Base-by-base conservation (phyloP, 768 basidiomycete species). In the Lentinula sp. region DNA sequence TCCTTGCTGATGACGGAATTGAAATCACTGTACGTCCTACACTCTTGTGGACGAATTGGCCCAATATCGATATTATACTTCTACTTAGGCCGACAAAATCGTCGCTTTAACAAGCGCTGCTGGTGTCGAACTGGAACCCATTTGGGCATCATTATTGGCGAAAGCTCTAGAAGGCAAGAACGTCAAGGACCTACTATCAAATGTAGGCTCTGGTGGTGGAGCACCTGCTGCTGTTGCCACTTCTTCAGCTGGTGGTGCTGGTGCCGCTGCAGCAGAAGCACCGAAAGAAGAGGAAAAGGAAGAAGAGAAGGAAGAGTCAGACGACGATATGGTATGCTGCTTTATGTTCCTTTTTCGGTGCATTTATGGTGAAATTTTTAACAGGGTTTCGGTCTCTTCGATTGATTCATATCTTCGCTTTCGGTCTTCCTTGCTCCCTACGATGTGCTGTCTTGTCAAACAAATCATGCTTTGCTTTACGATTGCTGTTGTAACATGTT, bases 101-200 rank as follows among this genome's bases (percentile, higher is more conserved):
- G 62, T 80, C 68, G 79, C 93, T n/a, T 74, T 98, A 72, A 93
- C 91, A 68, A 74, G 72, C 60, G 95, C 93, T 59, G 97, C 96
- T 58, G 77, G 78, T 61, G 80, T 93, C 65, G 95, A 97, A 28
- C 70, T 97, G 62, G 97, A 98, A 77, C 84, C 95, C 61, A 98
- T 99, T 80, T 98, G 97, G 97, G 95, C 95, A 61, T 77, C 89
- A 13, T 89, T 99, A 69, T 92, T 99, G 71, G 91, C 96, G 64
- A 98, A 97, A 76, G 96, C 97, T 39, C 87, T 99, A 58, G 95
- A 96, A 78, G 96, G 95, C 70, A 97, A 96, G 84, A 86, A 98
- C 79, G 85, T 99, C 70, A 98, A 93, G 78, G 94, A 95, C 49
- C 83, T 98, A 57, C 84, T 99, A 65, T 89, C 91, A 64, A 96